Evolutionary conservation across 2,329 filamentous ascomycete species (phyloP), one percentile per base, ranked within the genome.

Genomic region (Camillea tinctor): DNA sequence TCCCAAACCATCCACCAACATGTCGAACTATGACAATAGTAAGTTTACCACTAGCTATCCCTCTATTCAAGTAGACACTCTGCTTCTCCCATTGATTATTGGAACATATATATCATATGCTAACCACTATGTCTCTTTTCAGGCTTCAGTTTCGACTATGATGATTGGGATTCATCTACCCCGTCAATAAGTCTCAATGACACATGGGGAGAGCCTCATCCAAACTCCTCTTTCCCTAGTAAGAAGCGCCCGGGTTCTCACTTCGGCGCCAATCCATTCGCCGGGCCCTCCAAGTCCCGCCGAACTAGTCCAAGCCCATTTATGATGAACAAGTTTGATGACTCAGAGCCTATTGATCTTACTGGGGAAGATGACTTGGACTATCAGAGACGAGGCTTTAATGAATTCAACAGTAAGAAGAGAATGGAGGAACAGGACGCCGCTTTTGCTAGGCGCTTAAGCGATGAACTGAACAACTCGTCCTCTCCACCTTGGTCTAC

Each of bases 311-410:
- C 67, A 22, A 64, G 60, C 52, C 60, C 66, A 6, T 58, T 60
- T 40, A 60, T 59, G 13, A 61, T 54, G 11, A 54, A 52, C 26
- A 49, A 22, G 5, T 58, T 55, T 26, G 24, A 58, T 55, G 40
- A 55, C n/a, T 20, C 24, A 0, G 21, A 54, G 9, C 57, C 78
- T 40, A 77, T 80, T 57, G 77, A 80, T 66, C 74, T 80, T 66
- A 80, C 77, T 63, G 76, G 76, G 73, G 67, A 72, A 23, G 65
- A 66, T 8, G 50, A 62, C 56, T 64, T 74, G 21, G 69, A 67
- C 19, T 48, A 54, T 13, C 58, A 65, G 24, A 74, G 73, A 62
- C 72, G 75, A 44, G 75, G 76, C 67, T 73, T 76, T 56, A 67
- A 76, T 36, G 65, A 79, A 50, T 64, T 71, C 9, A 64, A 76